Percentiles rank a stretch among this genome's conserved stretches.
Conservation (phyloP, 305 asterid genomes). For the Fraxinus baroniana region DNA sequence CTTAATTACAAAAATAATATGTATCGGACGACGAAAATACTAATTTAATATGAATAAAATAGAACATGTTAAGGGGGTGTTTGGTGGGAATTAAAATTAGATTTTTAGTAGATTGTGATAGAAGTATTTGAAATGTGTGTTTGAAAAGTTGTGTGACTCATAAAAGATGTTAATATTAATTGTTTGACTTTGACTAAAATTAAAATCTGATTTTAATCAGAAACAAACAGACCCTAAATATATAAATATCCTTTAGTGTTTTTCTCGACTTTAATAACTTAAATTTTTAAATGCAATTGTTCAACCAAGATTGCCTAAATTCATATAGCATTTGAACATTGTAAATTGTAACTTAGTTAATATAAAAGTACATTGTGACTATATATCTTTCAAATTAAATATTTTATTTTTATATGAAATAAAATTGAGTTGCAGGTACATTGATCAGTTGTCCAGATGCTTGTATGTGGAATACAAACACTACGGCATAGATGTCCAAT, state of each 20-base stretch:
- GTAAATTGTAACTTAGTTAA: background rate
- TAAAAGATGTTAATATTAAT: too few species aligned
- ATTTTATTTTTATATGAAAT: background rate
- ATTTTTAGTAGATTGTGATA: too few species aligned
- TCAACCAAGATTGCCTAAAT: background rate
- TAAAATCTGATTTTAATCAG: too few species aligned
- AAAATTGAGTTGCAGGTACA: conserved; percentile 44
- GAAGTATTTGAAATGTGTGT: too few species aligned
- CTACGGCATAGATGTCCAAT: conserved; percentile 63
- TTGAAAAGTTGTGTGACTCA: too few species aligned
- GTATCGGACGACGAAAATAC: background rate
- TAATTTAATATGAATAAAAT: background rate
- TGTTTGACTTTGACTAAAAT: too few species aligned
- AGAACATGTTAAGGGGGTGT: background rate
- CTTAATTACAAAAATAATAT: background rate
- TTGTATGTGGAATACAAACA: conserved; percentile 60
- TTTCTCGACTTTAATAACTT: background rate
- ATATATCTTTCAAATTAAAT: background rate
- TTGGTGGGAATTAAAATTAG: too few species aligned
- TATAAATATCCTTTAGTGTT: background rate
- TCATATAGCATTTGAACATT: background rate
- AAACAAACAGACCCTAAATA: background rate
- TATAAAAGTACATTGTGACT: background rate
- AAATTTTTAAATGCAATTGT: conserved; percentile 5
- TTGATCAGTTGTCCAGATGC: conserved; percentile 70